Evolutionary conservation across 2,329 filamentous ascomycete genomes (phyloP), one percentile per base, ranked within the genome.

Genomic region (Botryosphaeria dothidea): DNA sequence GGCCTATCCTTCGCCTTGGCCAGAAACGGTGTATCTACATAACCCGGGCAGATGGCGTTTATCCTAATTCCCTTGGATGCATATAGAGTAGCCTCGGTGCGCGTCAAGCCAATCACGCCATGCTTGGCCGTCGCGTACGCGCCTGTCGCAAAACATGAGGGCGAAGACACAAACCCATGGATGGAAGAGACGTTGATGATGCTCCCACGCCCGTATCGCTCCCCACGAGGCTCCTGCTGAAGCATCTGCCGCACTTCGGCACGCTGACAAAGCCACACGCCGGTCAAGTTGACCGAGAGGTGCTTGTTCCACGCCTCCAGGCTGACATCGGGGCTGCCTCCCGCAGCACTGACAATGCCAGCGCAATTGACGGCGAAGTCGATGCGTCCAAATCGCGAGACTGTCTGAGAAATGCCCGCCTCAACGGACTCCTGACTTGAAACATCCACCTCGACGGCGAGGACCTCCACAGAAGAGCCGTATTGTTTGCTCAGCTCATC

Each of bases 41-140:
- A 84, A 9, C 80, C 77, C 0, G 85, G 86, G 64, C 86, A 87
- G n/a, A 88, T 82, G 2, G 84, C 85, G 69, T 88, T 88, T 72
- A 88, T 84, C 56, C 85, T 82, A 65, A 88, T 86, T 3, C 80
- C 81, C 56, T 78, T 70, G 3, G 77, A 70, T 0, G 81, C 83
- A 73, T 87, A 88, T 0, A 79, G 78, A 56, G 82, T 80, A 1
- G 82, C 85, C 67, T 88, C 85, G 2, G 80, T 80, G 70, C 79
- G 82, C 8, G 84, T 86, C 51, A 88, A 74, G 0, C 84, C 84
- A 57, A 86, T 69, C 4, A 85, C 80, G 69, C 80, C 84, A 70
- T 86, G 84, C 72, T 87, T 87, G 51, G 81, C 78, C 0, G 83
- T 77, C 3, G 79, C 71, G 69, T 87, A 87, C 19, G 83, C 80